These are phyloP conservation scores for Eimeria mitis DNA, from an alignment of 169 alveolate species.

Conservation along the genomic window DNA sequence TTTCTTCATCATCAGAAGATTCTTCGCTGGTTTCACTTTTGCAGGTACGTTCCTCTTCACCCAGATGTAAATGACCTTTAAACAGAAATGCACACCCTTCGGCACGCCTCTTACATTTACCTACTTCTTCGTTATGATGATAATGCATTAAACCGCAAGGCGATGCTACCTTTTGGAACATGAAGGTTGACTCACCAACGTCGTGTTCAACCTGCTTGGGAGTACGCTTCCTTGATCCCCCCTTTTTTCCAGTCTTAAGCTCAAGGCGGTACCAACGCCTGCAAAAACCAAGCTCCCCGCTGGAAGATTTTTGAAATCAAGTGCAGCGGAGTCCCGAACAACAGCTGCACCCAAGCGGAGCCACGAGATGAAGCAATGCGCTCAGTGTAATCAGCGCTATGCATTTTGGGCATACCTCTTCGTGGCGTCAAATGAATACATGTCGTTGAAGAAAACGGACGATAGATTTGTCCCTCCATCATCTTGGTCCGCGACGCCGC, in stretches of 20 bases:
- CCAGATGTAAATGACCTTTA: background rate
- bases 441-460: conserved; percentile 89
- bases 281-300: background rate
- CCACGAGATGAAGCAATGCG: background rate
- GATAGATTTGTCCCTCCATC: conserved; percentile 88
- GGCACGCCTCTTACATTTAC: background rate
- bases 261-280: conserved; percentile 80
- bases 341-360: background rate
- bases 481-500: conserved; percentile 94
- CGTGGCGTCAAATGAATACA: conserved; percentile 87
- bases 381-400: background rate
- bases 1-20: conserved; percentile 47
- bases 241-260: conserved; percentile 56
- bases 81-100: background rate
- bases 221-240: conserved; percentile 12
- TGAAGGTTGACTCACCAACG: background rate
- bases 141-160: background rate
- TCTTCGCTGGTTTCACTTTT: conserved; percentile 19
- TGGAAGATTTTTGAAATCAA: background rate
- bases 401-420: conserved; percentile 79
- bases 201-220: background rate
- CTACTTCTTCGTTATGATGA: background rate
- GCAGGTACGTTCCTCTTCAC: conserved; percentile 34
- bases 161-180: background rate
- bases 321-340: background rate